Conservation (phyloP, 2,329 filamentous ascomycete genomes). For the Trichophyton mentagrophytes region DNA sequence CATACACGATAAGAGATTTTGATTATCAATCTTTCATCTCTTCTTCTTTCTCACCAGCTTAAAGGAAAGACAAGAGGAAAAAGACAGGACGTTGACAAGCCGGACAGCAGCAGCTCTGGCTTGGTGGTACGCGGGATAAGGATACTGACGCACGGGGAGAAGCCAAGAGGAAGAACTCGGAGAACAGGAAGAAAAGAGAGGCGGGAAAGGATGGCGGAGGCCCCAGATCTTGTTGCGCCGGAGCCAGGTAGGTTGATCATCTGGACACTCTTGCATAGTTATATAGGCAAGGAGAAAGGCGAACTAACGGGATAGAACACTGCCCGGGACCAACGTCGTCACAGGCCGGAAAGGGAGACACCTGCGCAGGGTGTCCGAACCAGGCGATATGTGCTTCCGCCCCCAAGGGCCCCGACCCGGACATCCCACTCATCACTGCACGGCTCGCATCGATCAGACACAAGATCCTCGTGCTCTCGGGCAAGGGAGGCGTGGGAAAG, state of each 20-base stretch:
- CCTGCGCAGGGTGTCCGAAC: constrained; percentile 90
- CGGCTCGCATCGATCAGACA: constrained; percentile 72
- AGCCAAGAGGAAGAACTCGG: too few species aligned
- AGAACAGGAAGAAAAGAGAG: background rate
- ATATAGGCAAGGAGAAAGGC: background rate
- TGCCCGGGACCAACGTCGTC: constrained; percentile 64
- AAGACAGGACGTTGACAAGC: background rate
- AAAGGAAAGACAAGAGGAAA: background rate
- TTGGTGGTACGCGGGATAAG: background rate
- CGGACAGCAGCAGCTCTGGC: background rate
- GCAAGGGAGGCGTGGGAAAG: constrained; percentile 95
- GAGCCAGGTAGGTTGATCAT: constrained; percentile 50
- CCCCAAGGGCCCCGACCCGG: constrained; percentile 89
- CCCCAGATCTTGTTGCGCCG: constrained; percentile 78
- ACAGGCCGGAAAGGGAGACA: constrained; percentile 53
- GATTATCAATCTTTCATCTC: background rate
- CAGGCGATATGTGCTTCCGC: constrained; percentile 88
- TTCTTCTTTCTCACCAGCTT: background rate
- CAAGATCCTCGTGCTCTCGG: constrained; percentile 84
- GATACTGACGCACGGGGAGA: background rate
- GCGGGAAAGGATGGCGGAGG: constrained; percentile 52
- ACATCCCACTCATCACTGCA: constrained; percentile 75
- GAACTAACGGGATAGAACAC: constrained; percentile 47
- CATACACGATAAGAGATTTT: background rate
- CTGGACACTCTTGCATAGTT: constrained; percentile 1